Percentiles rank a stretch among this genome's conserved stretches.
phyloP scores from a whole-genome alignment of 2,329 filamentous ascomycete species.

The Aaosphaeria arxii region DNA sequence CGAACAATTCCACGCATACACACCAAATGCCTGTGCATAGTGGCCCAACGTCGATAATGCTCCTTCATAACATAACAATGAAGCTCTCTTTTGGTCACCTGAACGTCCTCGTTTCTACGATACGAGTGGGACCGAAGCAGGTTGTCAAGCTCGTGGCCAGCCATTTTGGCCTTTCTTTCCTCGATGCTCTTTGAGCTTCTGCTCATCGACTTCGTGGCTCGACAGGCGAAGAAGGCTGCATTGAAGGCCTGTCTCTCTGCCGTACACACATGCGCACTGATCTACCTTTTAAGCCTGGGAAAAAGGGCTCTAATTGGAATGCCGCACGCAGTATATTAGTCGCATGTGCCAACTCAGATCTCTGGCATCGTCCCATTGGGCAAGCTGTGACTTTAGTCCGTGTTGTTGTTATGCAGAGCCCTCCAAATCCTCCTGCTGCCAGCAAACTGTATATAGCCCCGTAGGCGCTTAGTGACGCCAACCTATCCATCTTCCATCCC shows the following conservation, averaged over 20 bases:
- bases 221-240: too few species aligned
- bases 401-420: slow-evolving; percentile 28
- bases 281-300: not conserved
- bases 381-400: slow-evolving; percentile 19
- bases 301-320: slow-evolving; percentile 24
- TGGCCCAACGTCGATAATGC: slow-evolving; percentile 16
- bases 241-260: too few species aligned
- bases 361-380: slow-evolving; percentile 30
- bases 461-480: slow-evolving; percentile 29
- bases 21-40: slow-evolving; percentile 24
- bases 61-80: too few species aligned
- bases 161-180: too few species aligned
- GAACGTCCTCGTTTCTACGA: too few species aligned
- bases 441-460: slow-evolving; percentile 33
- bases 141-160: too few species aligned
- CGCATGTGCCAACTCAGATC: slow-evolving; percentile 30
- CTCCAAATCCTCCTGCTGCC: slow-evolving; percentile 18
- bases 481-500: slow-evolving; percentile 26
- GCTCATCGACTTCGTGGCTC: too few species aligned
- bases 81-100: too few species aligned
- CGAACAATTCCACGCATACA: slow-evolving; percentile 29
- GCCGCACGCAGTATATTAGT: slow-evolving; percentile 24
- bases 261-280: too few species aligned
- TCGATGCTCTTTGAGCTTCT: too few species aligned
- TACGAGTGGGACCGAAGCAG: too few species aligned